Evolutionary conservation across 73 alveolate species (phyloP).

Genomic region (Paramecium pentaurelia): DNA sequence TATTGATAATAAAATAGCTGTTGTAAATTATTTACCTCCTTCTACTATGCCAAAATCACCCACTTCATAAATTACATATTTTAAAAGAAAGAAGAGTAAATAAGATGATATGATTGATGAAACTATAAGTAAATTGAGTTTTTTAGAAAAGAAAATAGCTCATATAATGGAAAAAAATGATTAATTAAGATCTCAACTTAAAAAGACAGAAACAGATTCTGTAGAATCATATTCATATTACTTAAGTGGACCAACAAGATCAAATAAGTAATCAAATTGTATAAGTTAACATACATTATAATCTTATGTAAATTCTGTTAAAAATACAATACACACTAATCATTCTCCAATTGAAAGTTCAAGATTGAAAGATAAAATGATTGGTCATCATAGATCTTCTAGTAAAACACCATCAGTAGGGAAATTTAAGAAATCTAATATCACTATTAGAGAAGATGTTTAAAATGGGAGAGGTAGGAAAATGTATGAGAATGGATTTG

Average conservation of each 20-base stretch:
- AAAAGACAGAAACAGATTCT: background rate
- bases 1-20: background rate
- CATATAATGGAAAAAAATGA: constrained; percentile 7
- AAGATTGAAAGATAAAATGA: background rate
- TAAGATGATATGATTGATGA: background rate
- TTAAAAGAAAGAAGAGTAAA: background rate
- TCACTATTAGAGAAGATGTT: background rate
- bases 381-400: background rate
- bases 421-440: background rate
- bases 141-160: constrained; percentile 16
- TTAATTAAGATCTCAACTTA: background rate
- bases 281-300: background rate
- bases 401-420: background rate
- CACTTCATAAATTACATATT: background rate
- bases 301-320: background rate
- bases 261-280: background rate
- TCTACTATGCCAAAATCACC: background rate
- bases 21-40: background rate
- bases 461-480: constrained; percentile 17
- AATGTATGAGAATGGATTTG: constrained; percentile 49
- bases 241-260: background rate
- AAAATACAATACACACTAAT: background rate
- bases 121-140: background rate
- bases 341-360: background rate
- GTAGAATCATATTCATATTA: background rate